Conservation (phyloP, 192 early-diverging fungal genomes). For the Phlyctochytrium planicorne region DNA sequence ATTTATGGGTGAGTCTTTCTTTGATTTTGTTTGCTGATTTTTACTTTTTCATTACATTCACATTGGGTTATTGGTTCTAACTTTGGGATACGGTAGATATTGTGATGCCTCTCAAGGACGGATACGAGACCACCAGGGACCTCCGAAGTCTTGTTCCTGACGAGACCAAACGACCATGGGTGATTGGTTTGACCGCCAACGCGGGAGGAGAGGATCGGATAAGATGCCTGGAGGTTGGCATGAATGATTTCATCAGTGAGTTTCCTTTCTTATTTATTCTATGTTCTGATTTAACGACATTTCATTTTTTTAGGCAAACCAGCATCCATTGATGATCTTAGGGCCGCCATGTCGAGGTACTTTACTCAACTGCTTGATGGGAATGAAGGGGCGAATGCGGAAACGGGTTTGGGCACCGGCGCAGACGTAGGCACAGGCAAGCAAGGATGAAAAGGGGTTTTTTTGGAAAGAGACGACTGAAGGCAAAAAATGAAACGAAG, state of each 20-base stretch:
- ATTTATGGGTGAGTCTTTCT: background rate
- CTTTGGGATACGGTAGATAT: constrained; percentile 3
- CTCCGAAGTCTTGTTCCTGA: background rate
- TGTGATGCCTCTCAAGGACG: constrained; percentile 1
- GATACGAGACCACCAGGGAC: background rate
- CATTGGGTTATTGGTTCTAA: background rate
- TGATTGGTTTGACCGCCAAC: constrained; percentile 16
- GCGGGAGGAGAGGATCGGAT: constrained; percentile 15
- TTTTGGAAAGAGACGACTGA: too few relatives aligned
- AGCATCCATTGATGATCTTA: background rate
- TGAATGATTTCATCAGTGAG: constrained; percentile 8
- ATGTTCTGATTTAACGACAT: background rate
- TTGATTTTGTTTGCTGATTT: background rate
- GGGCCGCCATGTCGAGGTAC: too few relatives aligned
- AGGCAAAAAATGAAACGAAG: too few relatives aligned
- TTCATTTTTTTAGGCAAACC: background rate
- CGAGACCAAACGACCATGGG: constrained; percentile 11
- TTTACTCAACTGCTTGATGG: too few relatives aligned
- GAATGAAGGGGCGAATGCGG: too few relatives aligned
- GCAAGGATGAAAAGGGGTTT: too few relatives aligned
- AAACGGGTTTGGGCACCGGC: too few relatives aligned
- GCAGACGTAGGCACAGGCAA: too few relatives aligned
- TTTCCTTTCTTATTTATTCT: background rate
- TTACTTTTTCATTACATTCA: background rate
- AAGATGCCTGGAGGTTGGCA: constrained; percentile 9